Percentiles rank a stretch among this genome's conserved stretches.
Evolutionary conservation across 2,329 filamentous ascomycete genomes (phyloP).

Genomic region (Nakataea oryzae): DNA sequence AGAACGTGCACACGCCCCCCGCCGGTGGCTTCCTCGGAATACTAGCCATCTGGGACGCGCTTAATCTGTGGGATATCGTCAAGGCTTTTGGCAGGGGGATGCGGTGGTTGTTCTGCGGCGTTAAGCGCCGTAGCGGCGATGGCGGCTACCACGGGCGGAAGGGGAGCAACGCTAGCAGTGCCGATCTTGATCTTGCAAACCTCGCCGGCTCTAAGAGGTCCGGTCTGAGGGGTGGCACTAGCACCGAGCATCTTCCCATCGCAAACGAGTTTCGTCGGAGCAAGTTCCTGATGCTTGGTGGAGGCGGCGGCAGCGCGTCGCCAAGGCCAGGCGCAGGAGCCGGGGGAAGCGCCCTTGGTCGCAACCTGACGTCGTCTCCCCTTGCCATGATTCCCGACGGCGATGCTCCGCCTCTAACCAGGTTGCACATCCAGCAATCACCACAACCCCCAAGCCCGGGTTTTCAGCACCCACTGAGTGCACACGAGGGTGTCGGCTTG

Average conservation of each 20-base stretch:
- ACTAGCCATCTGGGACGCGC: slow-evolving; percentile 56
- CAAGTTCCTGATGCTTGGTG: slow-evolving; percentile 12
- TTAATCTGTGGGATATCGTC: slow-evolving; percentile 75
- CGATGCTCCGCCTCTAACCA: neutral
- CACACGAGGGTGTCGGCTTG: slow-evolving; percentile 17
- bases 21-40: slow-evolving; percentile 55
- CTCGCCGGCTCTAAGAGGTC: slow-evolving; percentile 8
- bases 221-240: slow-evolving; percentile 15
- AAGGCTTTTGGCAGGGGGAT: slow-evolving; percentile 70
- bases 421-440: slow-evolving; percentile 5
- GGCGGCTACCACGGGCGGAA: slow-evolving; percentile 29
- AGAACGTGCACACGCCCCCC: slow-evolving; percentile 39
- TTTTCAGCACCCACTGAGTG: slow-evolving; percentile 6
- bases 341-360: too few species aligned
- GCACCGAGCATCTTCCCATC: slow-evolving; percentile 27
- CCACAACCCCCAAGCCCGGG: slow-evolving; percentile 1
- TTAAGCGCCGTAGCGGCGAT: slow-evolving; percentile 47
- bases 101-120: slow-evolving; percentile 71
- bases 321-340: neutral
- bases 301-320: neutral
- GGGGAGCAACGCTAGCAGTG: slow-evolving; percentile 5
- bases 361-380: neutral
- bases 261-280: slow-evolving; percentile 24
- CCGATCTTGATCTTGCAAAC: slow-evolving; percentile 6
- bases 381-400: neutral